Conservation (phyloP, 495 filamentous ascomycete genomes). For the Lasiosphaeriaceae sp. region DNA sequence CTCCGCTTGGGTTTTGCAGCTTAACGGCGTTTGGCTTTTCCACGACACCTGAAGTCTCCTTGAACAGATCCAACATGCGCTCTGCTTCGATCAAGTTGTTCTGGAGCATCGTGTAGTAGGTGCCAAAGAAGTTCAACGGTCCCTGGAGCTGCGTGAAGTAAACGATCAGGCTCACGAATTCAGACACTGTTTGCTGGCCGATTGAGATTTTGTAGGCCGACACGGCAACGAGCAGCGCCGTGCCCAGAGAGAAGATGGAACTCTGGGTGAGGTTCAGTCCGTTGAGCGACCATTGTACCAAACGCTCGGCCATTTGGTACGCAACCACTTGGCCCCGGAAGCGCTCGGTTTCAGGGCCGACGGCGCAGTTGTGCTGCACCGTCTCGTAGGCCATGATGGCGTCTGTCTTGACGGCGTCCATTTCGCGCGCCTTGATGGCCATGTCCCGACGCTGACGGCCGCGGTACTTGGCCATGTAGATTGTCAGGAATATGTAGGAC, state of each 20-base stretch:
- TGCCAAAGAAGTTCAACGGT: constrained; percentile 94
- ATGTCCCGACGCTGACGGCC: constrained; percentile 81
- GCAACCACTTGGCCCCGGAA: constrained; percentile 69
- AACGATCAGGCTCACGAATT: constrained; percentile 76
- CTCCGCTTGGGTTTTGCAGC: constrained; percentile 65
- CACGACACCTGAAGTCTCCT: constrained; percentile 78
- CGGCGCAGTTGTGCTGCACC: constrained; percentile 95
- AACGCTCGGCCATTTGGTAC: constrained; percentile 79
- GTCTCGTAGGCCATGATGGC: constrained; percentile 95
- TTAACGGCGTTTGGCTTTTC: constrained; percentile 50
- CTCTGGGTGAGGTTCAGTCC: constrained; percentile 85
- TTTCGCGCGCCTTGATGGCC: constrained; percentile 82
- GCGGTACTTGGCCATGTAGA: constrained; percentile 89
- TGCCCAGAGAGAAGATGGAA: constrained; percentile 80
- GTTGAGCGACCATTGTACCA: constrained; percentile 75
- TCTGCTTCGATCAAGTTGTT: constrained; percentile 92
- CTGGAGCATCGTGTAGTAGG: constrained; percentile 90
- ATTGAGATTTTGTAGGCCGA: constrained; percentile 82
- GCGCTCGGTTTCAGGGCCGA: constrained; percentile 80
- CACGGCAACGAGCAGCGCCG: constrained; percentile 77
- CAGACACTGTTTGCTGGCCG: constrained; percentile 63
- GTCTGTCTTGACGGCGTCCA: constrained; percentile 94
- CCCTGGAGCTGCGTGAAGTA: constrained; percentile 92
- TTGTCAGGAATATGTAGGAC: constrained; percentile 86
- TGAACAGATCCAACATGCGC: constrained; percentile 87